These are phyloP conservation scores for Penstemon newberryi DNA, from an alignment of 257 asterid genomes.

Conservation along the genomic window DNA sequence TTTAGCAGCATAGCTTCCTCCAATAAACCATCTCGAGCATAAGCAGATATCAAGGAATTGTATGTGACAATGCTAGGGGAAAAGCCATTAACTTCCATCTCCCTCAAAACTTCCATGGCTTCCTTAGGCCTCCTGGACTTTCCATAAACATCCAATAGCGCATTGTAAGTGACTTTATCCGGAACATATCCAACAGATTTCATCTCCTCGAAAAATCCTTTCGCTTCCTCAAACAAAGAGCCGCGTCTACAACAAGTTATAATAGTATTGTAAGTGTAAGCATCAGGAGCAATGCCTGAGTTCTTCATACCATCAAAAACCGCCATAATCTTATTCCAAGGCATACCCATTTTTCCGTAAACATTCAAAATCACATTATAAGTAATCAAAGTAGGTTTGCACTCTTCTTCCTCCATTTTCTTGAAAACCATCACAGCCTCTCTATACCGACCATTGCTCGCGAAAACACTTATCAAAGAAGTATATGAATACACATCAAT, in stretches of 20 bases:
- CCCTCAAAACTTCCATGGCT: constrained; percentile 81
- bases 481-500: constrained; percentile 87
- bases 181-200: constrained; percentile 68
- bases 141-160: constrained; percentile 84
- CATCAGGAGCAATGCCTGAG: constrained; percentile 69
- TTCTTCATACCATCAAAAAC: constrained; percentile 71
- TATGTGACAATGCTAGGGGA: constrained; percentile 72
- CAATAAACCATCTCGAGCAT: constrained; percentile 74
- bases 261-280: constrained; percentile 84
- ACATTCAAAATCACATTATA: constrained; percentile 86
- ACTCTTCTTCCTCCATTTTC: constrained; percentile 92
- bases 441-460: constrained; percentile 63
- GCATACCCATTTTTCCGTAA: constrained; percentile 96
- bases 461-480: constrained; percentile 61
- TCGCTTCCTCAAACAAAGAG: constrained; percentile 78
- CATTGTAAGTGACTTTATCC: constrained; percentile 87
- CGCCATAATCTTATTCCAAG: constrained; percentile 67
- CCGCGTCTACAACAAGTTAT: constrained; percentile 86
- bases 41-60: constrained; percentile 78
- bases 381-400: constrained; percentile 77
- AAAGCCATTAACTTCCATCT: constrained; percentile 74
- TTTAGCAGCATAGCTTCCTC: constrained; percentile 81
- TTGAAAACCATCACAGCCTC: constrained; percentile 77
- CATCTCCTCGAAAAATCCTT: constrained; percentile 77
- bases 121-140: constrained; percentile 82